phyloP scores from a whole-genome alignment of 192 early-diverging fungal genomes.

The Diversispora eburnea region DNA sequence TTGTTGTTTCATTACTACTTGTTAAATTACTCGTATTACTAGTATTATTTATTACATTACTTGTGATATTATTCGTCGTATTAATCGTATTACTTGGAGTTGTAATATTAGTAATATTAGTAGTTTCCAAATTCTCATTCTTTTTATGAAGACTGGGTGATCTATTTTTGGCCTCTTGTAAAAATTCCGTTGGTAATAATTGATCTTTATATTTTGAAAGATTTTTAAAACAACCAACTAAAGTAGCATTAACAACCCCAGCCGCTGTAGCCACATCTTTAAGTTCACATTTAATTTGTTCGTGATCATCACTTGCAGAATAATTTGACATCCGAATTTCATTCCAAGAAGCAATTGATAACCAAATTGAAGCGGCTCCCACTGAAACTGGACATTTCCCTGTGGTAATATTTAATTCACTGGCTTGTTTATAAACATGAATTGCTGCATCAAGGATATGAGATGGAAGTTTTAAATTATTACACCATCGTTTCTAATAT shows the following conservation, averaged over 20 bases:
- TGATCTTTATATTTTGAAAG: slow-evolving; percentile 38
- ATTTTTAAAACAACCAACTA: slow-evolving; percentile 55
- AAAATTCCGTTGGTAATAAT: slow-evolving; percentile 39
- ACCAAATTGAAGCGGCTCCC: slow-evolving; percentile 60
- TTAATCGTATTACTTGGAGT: too few relatives aligned
- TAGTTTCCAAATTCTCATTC: neutral
- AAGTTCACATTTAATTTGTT: slow-evolving; percentile 46
- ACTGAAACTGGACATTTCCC: slow-evolving; percentile 64
- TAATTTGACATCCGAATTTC: slow-evolving; percentile 33
- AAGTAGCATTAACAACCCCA: slow-evolving; percentile 57
- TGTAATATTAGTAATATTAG: too few relatives aligned
- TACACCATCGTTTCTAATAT: slow-evolving; percentile 54
- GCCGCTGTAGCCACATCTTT: slow-evolving; percentile 54
- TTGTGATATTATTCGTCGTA: too few relatives aligned
- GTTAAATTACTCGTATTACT: too few relatives aligned
- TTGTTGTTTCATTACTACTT: too few relatives aligned
- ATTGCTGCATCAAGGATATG: slow-evolving; percentile 52
- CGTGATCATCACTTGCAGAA: slow-evolving; percentile 34
- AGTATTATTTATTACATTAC: too few relatives aligned
- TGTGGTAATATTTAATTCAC: slow-evolving; percentile 53
- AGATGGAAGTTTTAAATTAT: slow-evolving; percentile 47
- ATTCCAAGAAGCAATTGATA: slow-evolving; percentile 59
- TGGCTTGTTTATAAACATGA: slow-evolving; percentile 54
- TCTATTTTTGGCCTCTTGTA: slow-evolving; percentile 29
- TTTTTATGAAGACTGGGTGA: neutral